Percentiles rank a stretch among this genome's conserved stretches.
Evolutionary conservation across 495 filamentous ascomycete species (phyloP).

Genomic region (Tuber melanosporum): DNA sequence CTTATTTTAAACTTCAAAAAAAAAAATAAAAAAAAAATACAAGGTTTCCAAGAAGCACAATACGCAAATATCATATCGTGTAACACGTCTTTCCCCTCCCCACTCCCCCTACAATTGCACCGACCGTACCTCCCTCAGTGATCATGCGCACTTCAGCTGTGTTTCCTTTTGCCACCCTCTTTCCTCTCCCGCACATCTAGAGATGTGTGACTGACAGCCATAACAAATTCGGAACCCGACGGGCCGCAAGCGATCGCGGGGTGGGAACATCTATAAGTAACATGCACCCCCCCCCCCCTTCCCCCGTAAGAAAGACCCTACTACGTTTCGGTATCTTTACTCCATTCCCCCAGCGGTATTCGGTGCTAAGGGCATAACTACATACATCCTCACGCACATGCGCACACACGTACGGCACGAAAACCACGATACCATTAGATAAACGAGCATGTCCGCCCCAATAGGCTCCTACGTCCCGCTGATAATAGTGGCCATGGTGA

Average conservation of each 20-base stretch:
- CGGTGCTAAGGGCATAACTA: not conserved
- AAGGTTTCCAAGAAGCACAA: not conserved
- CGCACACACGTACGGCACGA: not conserved
- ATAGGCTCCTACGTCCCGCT: not conserved
- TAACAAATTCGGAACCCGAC: not conserved
- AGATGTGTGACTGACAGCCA: not conserved
- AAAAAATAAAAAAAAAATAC: too few species aligned
- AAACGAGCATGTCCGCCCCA: not conserved
- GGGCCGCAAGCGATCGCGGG: not conserved
- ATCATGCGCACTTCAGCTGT: not conserved
- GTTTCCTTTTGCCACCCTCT: not conserved
- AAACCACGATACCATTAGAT: not conserved
- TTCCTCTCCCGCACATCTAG: not conserved
- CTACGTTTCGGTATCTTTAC: not conserved
- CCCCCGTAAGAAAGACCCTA: not conserved
- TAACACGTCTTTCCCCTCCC: not conserved
- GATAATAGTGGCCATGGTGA: not conserved
- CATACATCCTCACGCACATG: not conserved
- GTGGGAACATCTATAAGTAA: not conserved
- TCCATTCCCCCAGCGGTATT: not conserved
- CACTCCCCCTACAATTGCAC: not conserved
- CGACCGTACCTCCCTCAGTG: not conserved
- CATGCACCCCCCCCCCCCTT: not conserved
- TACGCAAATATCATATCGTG: not conserved
- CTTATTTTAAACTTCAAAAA: not conserved